Evolutionary conservation across 306 rosid species (phyloP).

Genomic region (Luffa aegyptiaca): DNA sequence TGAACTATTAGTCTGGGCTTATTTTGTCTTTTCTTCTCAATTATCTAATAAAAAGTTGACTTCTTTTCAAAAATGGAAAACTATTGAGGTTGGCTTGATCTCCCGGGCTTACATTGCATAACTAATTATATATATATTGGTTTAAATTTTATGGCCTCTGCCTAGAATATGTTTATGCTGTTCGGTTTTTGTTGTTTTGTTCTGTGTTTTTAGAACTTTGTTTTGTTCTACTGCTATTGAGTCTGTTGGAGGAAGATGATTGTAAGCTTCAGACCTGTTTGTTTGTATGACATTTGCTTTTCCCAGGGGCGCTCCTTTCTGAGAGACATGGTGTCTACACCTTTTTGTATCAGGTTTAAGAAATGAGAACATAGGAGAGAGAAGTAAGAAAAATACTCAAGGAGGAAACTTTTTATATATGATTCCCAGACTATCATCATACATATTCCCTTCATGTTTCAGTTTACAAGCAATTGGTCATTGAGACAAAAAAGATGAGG

Average conservation of each 20-base stretch:
- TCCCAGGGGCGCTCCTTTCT: too few relatives aligned
- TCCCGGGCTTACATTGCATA: background rate
- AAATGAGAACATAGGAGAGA: background rate
- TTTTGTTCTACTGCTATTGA: background rate
- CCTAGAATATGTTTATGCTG: background rate
- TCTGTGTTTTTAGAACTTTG: background rate
- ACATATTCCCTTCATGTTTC: background rate
- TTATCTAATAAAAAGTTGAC: too few relatives aligned
- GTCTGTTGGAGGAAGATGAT: background rate
- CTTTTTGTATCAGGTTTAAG: background rate
- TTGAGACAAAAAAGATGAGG: background rate
- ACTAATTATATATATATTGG: too few relatives aligned
- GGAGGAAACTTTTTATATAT: background rate
- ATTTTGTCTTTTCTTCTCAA: background rate
- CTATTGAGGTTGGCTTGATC: background rate
- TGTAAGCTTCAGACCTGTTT: background rate
- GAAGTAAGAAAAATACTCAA: background rate
- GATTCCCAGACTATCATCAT: background rate
- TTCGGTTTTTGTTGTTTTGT: background rate
- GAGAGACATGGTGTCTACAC: too few relatives aligned
- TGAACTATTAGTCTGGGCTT: background rate
- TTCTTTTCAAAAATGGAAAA: background rate
- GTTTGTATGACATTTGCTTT: background rate
- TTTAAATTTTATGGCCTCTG: background rate
- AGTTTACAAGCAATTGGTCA: background rate